Evolutionary conservation across 164 flowering plant species (phyloP).

Genomic region (Platanus orientalis): DNA sequence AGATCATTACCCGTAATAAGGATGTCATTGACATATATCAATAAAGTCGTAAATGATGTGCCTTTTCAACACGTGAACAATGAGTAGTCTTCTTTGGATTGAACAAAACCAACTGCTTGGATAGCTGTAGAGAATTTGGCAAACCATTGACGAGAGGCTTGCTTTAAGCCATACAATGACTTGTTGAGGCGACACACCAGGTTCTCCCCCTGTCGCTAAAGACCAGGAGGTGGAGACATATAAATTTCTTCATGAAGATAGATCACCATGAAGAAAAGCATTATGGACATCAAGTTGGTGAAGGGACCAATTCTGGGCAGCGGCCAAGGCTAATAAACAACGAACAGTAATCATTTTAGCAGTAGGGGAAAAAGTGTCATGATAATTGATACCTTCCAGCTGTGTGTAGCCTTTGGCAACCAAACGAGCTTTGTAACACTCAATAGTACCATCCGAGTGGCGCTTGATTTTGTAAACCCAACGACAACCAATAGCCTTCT

Average conservation of each 20-base stretch:
- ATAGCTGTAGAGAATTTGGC: constrained; percentile 3
- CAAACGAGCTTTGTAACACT: neutral
- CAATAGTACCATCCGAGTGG: neutral
- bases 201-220: neutral
- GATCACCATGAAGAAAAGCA: constrained; percentile 1
- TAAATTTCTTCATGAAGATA: constrained; percentile 1
- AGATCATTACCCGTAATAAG: constrained; percentile 2
- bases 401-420: constrained; percentile 1
- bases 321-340: neutral
- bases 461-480: constrained; percentile 5
- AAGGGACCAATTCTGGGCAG: neutral
- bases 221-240: constrained; percentile 8
- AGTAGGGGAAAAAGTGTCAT: neutral
- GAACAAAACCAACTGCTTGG: constrained; percentile 1
- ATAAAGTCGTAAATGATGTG: neutral
- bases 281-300: constrained; percentile 4
- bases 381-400: neutral
- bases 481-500: neutral
- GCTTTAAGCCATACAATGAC: constrained; percentile 4
- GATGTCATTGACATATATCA: constrained; percentile 16
- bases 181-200: constrained; percentile 1
- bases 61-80: neutral
- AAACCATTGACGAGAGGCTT: constrained; percentile 1
- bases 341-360: constrained; percentile 1
- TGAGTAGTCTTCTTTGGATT: constrained; percentile 6